Evolutionary conservation across 306 rosid species (phyloP).

Genomic region (Citrullus colocynthis): DNA sequence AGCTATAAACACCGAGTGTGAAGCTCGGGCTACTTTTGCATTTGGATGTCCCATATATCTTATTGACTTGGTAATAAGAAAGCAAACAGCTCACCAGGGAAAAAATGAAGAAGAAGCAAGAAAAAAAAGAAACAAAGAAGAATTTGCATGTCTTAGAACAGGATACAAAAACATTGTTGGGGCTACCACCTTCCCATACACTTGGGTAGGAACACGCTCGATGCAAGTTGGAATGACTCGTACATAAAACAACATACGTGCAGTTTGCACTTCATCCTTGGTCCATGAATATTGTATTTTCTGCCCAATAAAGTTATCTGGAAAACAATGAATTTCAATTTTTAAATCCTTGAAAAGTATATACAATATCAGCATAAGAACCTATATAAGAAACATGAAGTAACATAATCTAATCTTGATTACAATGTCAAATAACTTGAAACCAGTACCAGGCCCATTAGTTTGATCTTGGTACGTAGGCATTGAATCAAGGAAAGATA

Average conservation of each 20-base stretch:
- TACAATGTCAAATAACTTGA: background rate
- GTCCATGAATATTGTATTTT: conserved; percentile 57
- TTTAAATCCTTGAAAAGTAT: background rate
- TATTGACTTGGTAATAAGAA: conserved; percentile 34
- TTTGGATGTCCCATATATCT: conserved; percentile 85
- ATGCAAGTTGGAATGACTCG: conserved; percentile 79
- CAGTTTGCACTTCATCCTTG: conserved; percentile 79
- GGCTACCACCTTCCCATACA: conserved; percentile 41
- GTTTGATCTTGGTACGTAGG: conserved; percentile 66
- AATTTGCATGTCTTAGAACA: conserved; percentile 12
- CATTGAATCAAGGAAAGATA: conserved; percentile 52
- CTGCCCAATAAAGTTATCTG: conserved; percentile 22
- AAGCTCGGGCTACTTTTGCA: conserved; percentile 67
- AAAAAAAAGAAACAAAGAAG: background rate
- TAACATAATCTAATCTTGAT: background rate
- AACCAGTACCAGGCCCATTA: conserved; percentile 49
- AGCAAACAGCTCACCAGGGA: background rate
- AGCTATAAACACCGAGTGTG: conserved; percentile 67
- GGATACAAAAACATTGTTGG: conserved; percentile 96
- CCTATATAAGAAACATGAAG: too few species aligned
- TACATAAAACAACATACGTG: conserved; percentile 62
- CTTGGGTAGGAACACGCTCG: conserved; percentile 48
- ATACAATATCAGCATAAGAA: background rate
- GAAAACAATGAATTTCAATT: conserved; percentile 4
- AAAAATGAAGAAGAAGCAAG: background rate